Percentiles rank a stretch among this genome's conserved stretches.
phyloP scores from a whole-genome alignment of 2,329 filamentous ascomycete genomes.

The Curvularia sp. region DNA sequence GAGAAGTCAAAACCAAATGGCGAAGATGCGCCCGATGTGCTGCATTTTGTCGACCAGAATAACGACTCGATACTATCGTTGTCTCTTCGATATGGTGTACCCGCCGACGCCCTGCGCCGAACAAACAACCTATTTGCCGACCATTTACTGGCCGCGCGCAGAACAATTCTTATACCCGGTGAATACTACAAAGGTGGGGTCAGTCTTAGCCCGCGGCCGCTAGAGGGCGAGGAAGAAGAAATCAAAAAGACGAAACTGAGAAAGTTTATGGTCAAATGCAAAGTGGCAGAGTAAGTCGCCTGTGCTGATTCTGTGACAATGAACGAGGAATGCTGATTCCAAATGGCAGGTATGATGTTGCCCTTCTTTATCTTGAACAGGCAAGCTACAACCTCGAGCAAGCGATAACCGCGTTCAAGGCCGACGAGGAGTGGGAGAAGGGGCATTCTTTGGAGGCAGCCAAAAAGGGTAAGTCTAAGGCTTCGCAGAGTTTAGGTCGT shows the following conservation, averaged over 20 bases:
- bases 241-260: constrained; percentile 72
- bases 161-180: constrained; percentile 74
- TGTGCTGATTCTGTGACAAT: neutral
- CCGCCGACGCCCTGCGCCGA: constrained; percentile 66
- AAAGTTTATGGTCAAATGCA: constrained; percentile 80
- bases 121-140: constrained; percentile 76
- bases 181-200: constrained; percentile 72
- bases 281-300: constrained; percentile 73
- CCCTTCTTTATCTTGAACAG: constrained; percentile 76
- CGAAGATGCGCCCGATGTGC: constrained; percentile 65
- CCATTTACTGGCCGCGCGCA: constrained; percentile 72
- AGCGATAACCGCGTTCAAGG: constrained; percentile 70
- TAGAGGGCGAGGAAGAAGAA: constrained; percentile 79
- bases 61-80: constrained; percentile 72
- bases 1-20: constrained; percentile 42
- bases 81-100: constrained; percentile 74
- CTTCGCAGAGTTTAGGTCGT: constrained; percentile 31
- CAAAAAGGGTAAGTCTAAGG: constrained; percentile 54
- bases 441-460: constrained; percentile 66
- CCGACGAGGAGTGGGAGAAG: constrained; percentile 78
- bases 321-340: constrained; percentile 47
- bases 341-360: constrained; percentile 68
- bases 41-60: constrained; percentile 77
- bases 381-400: constrained; percentile 69
- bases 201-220: constrained; percentile 71